These are phyloP conservation scores for Aphanomyces astaci DNA, from an alignment of 352 stramenopile species.

Conservation along the genomic window DNA sequence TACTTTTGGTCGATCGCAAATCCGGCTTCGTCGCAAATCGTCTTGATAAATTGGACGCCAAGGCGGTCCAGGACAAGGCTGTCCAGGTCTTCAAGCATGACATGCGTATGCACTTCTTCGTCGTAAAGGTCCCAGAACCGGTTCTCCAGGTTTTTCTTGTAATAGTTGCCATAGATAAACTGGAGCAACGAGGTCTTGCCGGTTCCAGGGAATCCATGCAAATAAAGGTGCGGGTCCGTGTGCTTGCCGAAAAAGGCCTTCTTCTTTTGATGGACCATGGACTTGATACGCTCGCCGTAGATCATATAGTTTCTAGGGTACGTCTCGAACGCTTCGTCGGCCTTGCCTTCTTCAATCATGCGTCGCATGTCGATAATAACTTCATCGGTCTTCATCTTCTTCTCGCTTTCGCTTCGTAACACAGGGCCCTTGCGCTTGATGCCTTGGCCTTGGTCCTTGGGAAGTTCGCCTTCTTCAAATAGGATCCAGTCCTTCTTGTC, in stretches of 20 bases:
- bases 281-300: slow-evolving; percentile 11
- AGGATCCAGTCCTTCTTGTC: background rate
- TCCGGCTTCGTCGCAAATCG: slow-evolving; percentile 8
- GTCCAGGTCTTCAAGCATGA: slow-evolving; percentile 15
- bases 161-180: background rate
- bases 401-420: background rate
- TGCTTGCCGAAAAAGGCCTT: background rate
- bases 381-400: slow-evolving; percentile 15
- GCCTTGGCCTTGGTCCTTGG: background rate
- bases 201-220: background rate
- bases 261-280: background rate
- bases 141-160: slow-evolving; percentile 15
- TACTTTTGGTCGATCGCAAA: slow-evolving; percentile 16
- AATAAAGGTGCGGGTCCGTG: slow-evolving; percentile 7
- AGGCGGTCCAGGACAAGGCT: background rate
- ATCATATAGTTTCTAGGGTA: slow-evolving; percentile 16
- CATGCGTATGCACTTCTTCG: background rate
- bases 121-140: slow-evolving; percentile 10
- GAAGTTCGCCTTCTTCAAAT: background rate
- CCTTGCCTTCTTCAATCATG: background rate
- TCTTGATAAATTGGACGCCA: slow-evolving; percentile 3
- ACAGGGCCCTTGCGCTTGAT: background rate
- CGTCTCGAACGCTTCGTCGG: background rate
- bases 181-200: slow-evolving; percentile 7
- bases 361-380: background rate